A percentile compares a stretch with the other conserved stretches of the same genome.
Evolutionary conservation across 1,284 basidiomycete genomes (phyloP).

Genomic region (Caloboletus firmus): DNA sequence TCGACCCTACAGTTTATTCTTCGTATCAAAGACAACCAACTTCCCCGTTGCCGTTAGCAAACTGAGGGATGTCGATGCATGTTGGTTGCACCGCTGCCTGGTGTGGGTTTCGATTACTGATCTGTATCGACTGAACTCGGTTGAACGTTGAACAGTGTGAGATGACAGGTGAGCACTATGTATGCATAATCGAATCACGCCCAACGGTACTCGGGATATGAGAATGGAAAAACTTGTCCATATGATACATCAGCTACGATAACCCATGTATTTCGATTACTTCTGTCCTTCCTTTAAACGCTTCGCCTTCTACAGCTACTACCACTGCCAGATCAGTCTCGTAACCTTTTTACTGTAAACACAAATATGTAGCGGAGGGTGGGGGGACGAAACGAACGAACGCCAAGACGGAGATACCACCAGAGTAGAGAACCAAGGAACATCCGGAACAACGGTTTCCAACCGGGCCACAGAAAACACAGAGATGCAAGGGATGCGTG

Average conservation of each 20-base stretch:
- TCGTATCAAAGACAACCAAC: neutral
- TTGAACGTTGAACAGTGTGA: neutral
- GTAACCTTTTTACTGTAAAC: constrained; percentile 25
- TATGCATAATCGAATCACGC: neutral
- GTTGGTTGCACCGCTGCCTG: no score
- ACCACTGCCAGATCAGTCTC: constrained; percentile 32
- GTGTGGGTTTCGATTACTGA: neutral
- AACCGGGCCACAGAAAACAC: constrained; percentile 24
- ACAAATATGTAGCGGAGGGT: constrained; percentile 20
- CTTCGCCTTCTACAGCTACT: constrained; percentile 30
- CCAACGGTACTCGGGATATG: neutral
- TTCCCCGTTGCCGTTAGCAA: neutral
- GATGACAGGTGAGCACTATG: neutral
- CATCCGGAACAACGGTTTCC: constrained; percentile 21
- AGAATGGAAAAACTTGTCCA: constrained; percentile 12
- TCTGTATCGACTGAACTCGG: neutral
- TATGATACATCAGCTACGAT: constrained; percentile 33
- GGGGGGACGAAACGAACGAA: constrained; percentile 16
- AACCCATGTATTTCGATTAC: constrained; percentile 32
- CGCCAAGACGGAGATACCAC: constrained; percentile 13
- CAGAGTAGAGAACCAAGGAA: constrained; percentile 19
- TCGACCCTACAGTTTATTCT: neutral
- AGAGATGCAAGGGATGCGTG: constrained; percentile 25
- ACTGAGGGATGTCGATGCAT: neutral
- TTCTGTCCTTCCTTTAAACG: constrained; percentile 31